phyloP scores from a whole-genome alignment of 2,329 filamentous ascomycete species.

The Lachnellula subtilissima region DNA sequence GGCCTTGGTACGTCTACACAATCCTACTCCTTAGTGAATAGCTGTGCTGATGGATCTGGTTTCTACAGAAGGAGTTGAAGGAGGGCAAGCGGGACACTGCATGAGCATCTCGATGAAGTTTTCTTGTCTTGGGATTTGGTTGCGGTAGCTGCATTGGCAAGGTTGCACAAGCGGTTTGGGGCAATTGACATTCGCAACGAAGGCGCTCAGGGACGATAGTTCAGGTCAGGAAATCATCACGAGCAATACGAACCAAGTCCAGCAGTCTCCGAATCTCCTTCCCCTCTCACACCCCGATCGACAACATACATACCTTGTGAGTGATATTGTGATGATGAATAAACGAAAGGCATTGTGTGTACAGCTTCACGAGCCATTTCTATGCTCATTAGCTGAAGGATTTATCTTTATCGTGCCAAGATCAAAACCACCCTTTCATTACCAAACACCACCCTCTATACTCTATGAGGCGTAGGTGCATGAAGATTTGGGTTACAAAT shows the following conservation, averaged over 20 bases:
- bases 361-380: constrained; percentile 40
- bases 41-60: constrained; percentile 9
- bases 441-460: constrained; percentile 57
- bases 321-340: constrained; percentile 12
- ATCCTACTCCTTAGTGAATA: neutral
- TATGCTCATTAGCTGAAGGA: constrained; percentile 44
- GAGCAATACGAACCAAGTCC: constrained; percentile 22
- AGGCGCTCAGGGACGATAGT: constrained; percentile 23
- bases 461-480: constrained; percentile 54
- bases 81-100: constrained; percentile 90
- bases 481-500: constrained; percentile 57
- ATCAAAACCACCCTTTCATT: constrained; percentile 46
- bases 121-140: constrained; percentile 23
- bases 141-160: constrained; percentile 27
- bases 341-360: constrained; percentile 44
- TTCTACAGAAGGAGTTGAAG: constrained; percentile 84
- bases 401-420: constrained; percentile 46
- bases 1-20: constrained; percentile 71
- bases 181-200: constrained; percentile 20
- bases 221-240: constrained; percentile 25
- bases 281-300: neutral
- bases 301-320: constrained; percentile 4
- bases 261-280: constrained; percentile 8
- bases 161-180: constrained; percentile 20
- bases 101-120: constrained; percentile 44